Base-by-base conservation (phyloP, 176 grass and related monocot genomes). In the Carex kokanica region DNA sequence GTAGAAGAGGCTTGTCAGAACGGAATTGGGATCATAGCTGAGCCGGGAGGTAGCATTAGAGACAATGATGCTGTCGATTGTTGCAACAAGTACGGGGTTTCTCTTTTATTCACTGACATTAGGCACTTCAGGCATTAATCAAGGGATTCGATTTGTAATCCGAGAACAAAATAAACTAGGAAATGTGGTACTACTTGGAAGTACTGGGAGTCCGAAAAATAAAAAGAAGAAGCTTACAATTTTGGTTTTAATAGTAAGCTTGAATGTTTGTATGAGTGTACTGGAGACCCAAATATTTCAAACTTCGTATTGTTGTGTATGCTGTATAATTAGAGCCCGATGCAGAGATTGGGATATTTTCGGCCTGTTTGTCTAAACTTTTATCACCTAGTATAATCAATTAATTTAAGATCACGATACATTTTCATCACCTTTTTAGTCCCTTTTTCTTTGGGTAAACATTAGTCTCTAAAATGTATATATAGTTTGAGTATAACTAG, bases 61-160 rank as follows among this genome's bases (percentile, higher is more conserved):
- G 95, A 98, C 79, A 71, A 64, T 41, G 95, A 98, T 65, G 95
- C 95, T 10, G 86, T 94, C 4, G 90, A 93, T 6, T 98, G 95
- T 83, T 98, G 95, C 72, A 86, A 98, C 80, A 98, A 93, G 77
- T 94, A 98, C 64, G 95, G 90, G 8, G 87, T 98, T 61, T 87
- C 95, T 31, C 92, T 98, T 64, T 31, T 98, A 51, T 94, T 98
- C 87, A 94, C 95, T 15, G 84, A 88, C 52, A 86, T 98, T 69
- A 90, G 95, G 65, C 95, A 98, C 85, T 98, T 98, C 78, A 89
- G 83, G 78, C 95, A 98, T 83, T 94, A 83, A 91, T 67, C 54
- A 52, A 68, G 34, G 2, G 6, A 6, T 7, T 32, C 24, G 6
- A 55, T 5, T 29, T 14, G 4, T 53, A 55, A 27, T 55, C 17